These are phyloP conservation scores for Amphirosellinia nigrospora DNA, from an alignment of 495 filamentous ascomycete genomes.

Conservation along the genomic window DNA sequence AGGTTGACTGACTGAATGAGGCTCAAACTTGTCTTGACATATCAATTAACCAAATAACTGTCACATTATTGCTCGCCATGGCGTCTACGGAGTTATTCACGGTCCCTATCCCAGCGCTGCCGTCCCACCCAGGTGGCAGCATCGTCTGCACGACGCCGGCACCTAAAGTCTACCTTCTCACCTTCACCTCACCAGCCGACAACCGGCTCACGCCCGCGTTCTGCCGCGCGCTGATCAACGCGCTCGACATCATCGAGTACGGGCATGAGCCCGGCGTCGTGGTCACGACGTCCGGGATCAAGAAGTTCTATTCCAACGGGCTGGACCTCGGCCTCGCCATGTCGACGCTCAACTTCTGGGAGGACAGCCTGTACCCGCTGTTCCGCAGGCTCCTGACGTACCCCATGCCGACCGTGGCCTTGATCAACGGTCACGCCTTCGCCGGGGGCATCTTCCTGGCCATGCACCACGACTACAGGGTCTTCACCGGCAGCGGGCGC, in stretches of 20 bases:
- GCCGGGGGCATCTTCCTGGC: constrained; percentile 80
- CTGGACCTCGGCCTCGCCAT: constrained; percentile 68
- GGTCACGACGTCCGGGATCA: constrained; percentile 72
- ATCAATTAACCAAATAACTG: not conserved
- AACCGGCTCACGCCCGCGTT: constrained; percentile 75
- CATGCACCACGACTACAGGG: constrained; percentile 84
- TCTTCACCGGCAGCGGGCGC: constrained; percentile 65
- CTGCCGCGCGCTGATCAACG: constrained; percentile 67
- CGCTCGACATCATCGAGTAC: constrained; percentile 75
- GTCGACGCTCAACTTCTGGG: constrained; percentile 58
- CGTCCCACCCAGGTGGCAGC: constrained; percentile 38
- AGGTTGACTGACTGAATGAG: constrained; percentile 6
- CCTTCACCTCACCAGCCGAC: constrained; percentile 71
- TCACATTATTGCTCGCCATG: not conserved
- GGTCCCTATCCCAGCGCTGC: constrained; percentile 44
- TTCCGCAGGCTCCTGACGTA: constrained; percentile 69
- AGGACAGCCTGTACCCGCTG: constrained; percentile 62
- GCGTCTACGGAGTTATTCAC: constrained; percentile 44
- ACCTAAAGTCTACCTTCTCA: constrained; percentile 70
- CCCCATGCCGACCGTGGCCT: constrained; percentile 81
- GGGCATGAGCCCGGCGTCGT: constrained; percentile 69
- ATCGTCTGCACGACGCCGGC: constrained; percentile 61
- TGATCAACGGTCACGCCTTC: constrained; percentile 83
- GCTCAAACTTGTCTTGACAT: not conserved
- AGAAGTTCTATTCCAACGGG: constrained; percentile 84